These are phyloP conservation scores for Wickerhamiella domercqiae DNA, from an alignment of 805 yeast genomes.

Conservation along the genomic window DNA sequence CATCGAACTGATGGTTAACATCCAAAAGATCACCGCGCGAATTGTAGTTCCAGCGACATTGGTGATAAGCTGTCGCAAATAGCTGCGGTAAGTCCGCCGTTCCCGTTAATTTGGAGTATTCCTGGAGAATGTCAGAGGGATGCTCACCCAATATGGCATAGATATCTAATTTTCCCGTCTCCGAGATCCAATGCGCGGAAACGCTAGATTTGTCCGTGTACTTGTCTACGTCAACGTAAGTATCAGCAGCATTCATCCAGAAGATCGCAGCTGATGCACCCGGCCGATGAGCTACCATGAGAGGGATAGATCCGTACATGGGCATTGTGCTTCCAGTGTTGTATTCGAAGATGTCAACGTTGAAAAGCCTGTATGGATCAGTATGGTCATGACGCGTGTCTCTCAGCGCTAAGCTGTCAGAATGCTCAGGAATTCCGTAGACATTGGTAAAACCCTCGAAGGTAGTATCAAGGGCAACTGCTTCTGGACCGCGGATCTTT, in stretches of 20 bases:
- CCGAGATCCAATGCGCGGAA: slow-evolving; percentile 83
- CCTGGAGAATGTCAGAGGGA: slow-evolving; percentile 39
- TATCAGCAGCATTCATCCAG: slow-evolving; percentile 90
- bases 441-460: slow-evolving; percentile 47
- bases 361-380: slow-evolving; percentile 77
- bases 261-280: slow-evolving; percentile 57
- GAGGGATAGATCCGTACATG: slow-evolving; percentile 92
- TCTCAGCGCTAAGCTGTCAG: slow-evolving; percentile 58
- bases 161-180: slow-evolving; percentile 69
- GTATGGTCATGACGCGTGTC: slow-evolving; percentile 38
- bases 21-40: slow-evolving; percentile 73
- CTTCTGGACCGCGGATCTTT: slow-evolving; percentile 60
- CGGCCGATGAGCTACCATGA: slow-evolving; percentile 54
- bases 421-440: slow-evolving; percentile 96
- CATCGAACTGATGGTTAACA: slow-evolving; percentile 56
- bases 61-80: slow-evolving; percentile 81
- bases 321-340: slow-evolving; percentile 69
- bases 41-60: slow-evolving; percentile 94
- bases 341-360: slow-evolving; percentile 92
- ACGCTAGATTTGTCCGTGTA: slow-evolving; percentile 21
- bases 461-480: slow-evolving; percentile 64
- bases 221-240: slow-evolving; percentile 58
- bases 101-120: slow-evolving; percentile 63
- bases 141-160: slow-evolving; percentile 46
- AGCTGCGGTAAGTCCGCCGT: slow-evolving; percentile 54